Evolutionary conservation across 2,329 filamentous ascomycete genomes (phyloP), one percentile per base, ranked within the genome.

Genomic region (Neonectria sp.): DNA sequence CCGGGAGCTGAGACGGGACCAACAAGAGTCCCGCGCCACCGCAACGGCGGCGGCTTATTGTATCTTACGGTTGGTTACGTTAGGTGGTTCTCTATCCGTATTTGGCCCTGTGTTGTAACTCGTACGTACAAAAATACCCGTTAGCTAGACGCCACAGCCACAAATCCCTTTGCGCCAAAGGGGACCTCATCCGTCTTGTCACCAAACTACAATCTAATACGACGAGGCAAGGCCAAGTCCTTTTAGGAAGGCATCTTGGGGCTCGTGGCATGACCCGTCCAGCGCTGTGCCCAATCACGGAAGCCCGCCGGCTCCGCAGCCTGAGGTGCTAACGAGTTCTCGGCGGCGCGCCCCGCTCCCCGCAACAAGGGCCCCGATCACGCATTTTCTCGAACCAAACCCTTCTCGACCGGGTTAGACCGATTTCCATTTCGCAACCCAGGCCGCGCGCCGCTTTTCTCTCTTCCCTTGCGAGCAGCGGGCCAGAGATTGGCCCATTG

Each of bases 401-500:
- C 37, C 33, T 29, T 61, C 57, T 48, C 11, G 37, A 60, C 31
- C 33, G 43, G 13, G 33, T 35, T 40, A 40, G 37, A 15, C 37
- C 37, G 15, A 56, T 59, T 61, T 31, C 45, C 37, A 51, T 15
- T 63, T 68, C 43, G 57, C 27, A 61, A 61, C 3, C 35, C 49
- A 45, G 45, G 46, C 68, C 65, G 68, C 62, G 68, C 63, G 68
- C 60, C 69, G 55, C 25, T 53, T 45, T 45, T 40, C n/a, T n/a
- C 3, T 40, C 15, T n/a, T 40, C 12, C n/a, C 24, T 45, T 45
- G 40, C 40, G 29, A 63, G 68, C 59, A 69, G 57, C 68, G 65
- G 15, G 60, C 65, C 69, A 72, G 69, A 71, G 70, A 75, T 75
- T 75, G 73, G 71, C 71, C 71, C 68, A 73, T 74, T 61, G 53